Conservation (phyloP, 106 monocot genomes). For the Phalaenopsis equestris region DNA sequence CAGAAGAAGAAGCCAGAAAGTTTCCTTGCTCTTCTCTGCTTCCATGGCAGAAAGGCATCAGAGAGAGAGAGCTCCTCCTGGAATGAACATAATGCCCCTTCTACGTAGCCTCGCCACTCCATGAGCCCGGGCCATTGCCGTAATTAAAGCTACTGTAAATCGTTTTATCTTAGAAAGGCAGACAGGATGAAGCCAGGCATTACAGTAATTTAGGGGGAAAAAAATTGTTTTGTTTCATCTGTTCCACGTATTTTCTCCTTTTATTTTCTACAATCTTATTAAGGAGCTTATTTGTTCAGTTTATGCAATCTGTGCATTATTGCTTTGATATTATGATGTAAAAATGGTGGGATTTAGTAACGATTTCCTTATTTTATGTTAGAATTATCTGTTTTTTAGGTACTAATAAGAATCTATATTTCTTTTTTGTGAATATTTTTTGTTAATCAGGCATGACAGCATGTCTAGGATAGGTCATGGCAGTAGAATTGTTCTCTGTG, state of each 20-base stretch:
- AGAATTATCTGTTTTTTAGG: no score
- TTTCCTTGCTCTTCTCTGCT: background rate
- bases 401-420: no score
- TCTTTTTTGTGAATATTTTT: no score
- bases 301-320: no score
- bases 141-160: background rate
- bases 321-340: no score
- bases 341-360: no score
- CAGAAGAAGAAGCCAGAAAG: background rate
- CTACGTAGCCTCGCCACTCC: background rate
- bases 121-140: background rate
- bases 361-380: no score
- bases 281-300: no score
- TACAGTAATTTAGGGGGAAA: background rate
- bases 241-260: background rate
- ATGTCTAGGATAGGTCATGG: no score
- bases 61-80: no score
- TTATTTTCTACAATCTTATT: background rate
- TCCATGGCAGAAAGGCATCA: background rate
- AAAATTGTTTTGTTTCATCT: background rate
- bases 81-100: background rate
- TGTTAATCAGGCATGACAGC: no score
- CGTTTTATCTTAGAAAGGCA: background rate
- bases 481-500: no score
- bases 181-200: conserved; percentile 1